Base-by-base conservation (phyloP, 768 basidiomycete genomes). In the Sporobolomyces phaffii region DNA sequence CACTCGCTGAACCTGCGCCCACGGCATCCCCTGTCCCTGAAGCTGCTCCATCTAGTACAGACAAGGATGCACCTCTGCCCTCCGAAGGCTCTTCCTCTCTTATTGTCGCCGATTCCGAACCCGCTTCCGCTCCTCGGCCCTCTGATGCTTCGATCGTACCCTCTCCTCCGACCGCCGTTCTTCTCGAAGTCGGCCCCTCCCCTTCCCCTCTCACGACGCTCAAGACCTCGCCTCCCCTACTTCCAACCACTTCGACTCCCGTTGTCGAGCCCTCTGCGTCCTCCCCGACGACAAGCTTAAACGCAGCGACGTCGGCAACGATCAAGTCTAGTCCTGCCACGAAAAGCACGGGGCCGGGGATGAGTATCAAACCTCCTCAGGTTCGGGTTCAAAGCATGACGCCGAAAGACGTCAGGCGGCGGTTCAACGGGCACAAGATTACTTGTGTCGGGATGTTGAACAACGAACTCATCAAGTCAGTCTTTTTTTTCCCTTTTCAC, bases 391-490 rank as follows among this genome's bases (percentile, higher is more conserved):
- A 59, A 45, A 47, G 56, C 20, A 53, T 70, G 57, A 43, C 60
- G 33, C 69, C 60, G 26, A 53, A 48, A 29, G 69, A 71, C 18
- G 58, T 71, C 24, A 47, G 69, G n/a, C 33, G 41, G 31, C 29
- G 64, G 59, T 57, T 71, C 52, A 53, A 63, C 24, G 58, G 47
- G 17, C 62, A 63, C 49, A 64, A 52, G 58, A 51, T 71, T 14
- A 43, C 57, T 3, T 62, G 57, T 29, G 61, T 71, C 5, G 41
- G 60, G 18, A 36, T 48, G 47, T 53, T 71, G 28, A 71, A 71
- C 24, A 43, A n/a, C 8, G 62, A 66, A 38, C n/a, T 71, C 26
- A 62, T 67, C 58, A 60, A 60, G 67, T 62, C 44, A 29, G 61
- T 24, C 20, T 3, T 40, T 48, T 36, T n/a, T 18, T n/a, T n/a